These are phyloP conservation scores for Starmera dryadoides DNA, from an alignment of 805 yeast genomes.

Conservation along the genomic window DNA sequence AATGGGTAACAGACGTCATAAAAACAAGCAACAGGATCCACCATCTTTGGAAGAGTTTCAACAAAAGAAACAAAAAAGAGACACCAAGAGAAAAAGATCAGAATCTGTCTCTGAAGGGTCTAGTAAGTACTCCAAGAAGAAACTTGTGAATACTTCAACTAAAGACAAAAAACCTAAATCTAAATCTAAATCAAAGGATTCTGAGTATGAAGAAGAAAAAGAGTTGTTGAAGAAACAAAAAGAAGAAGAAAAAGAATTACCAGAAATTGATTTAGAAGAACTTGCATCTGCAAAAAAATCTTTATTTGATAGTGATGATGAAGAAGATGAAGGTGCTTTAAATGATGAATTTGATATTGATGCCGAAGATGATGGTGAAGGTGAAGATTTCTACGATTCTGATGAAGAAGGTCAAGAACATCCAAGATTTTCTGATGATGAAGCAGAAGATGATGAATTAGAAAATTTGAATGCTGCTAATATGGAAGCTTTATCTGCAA, in stretches of 20 bases:
- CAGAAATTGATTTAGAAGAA: slow-evolving; percentile 64
- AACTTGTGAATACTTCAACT: too few relatives aligned
- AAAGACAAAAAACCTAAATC: not conserved
- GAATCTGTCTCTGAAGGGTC: slow-evolving; percentile 21
- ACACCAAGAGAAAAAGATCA: slow-evolving; percentile 27
- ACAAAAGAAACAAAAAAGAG: slow-evolving; percentile 34
- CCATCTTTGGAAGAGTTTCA: slow-evolving; percentile 83
- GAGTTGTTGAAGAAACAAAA: slow-evolving; percentile 17
- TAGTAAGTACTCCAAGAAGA: slow-evolving; percentile 1
- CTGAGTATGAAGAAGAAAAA: slow-evolving; percentile 9
- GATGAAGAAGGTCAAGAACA: slow-evolving; percentile 34
- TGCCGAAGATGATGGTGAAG: slow-evolving; percentile 37
- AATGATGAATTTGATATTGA: slow-evolving; percentile 51
- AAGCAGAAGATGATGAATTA: slow-evolving; percentile 48
- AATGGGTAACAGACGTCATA: slow-evolving; percentile 88
- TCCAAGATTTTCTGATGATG: slow-evolving; percentile 82
- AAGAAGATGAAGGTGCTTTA: slow-evolving; percentile 25
- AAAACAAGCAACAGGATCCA: slow-evolving; percentile 89
- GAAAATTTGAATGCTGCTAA: slow-evolving; percentile 76
- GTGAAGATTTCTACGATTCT: slow-evolving; percentile 43
- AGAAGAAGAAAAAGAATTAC: slow-evolving; percentile 41
- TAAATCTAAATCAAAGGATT: slow-evolving; percentile 12
- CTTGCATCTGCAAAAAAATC: slow-evolving; percentile 64
- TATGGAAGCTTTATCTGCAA: slow-evolving; percentile 71
- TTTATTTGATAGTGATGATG: slow-evolving; percentile 56